phyloP scores from a whole-genome alignment of 805 yeast species.

The Yamadazyma sp. region DNA sequence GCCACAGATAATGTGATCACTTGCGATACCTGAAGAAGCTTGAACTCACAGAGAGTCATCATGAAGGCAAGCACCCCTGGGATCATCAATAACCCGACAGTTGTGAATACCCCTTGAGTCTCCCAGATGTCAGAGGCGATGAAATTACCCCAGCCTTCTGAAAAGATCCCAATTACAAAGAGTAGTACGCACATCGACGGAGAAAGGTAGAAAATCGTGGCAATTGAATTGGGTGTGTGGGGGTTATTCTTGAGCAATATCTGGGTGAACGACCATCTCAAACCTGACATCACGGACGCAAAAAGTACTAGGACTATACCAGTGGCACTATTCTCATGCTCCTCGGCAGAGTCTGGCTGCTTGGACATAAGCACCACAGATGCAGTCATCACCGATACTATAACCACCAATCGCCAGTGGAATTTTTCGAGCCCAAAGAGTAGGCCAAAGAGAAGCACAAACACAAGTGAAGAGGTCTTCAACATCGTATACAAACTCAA shows the following conservation, averaged over 20 bases:
- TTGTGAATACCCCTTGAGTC: slow-evolving; percentile 53
- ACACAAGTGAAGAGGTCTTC: slow-evolving; percentile 82
- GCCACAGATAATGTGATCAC: slow-evolving; percentile 86
- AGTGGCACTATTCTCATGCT: slow-evolving; percentile 25
- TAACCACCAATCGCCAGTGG: slow-evolving; percentile 62
- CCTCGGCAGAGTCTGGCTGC: slow-evolving; percentile 21
- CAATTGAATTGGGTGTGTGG: slow-evolving; percentile 69
- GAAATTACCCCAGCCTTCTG: slow-evolving; percentile 69
- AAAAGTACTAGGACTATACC: slow-evolving; percentile 76
- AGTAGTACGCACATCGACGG: slow-evolving; percentile 77
- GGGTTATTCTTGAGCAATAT: slow-evolving; percentile 55
- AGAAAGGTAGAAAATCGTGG: slow-evolving; percentile 78
- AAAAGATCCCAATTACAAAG: slow-evolving; percentile 56
- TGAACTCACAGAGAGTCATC: slow-evolving; percentile 87
- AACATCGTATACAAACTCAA: slow-evolving; percentile 89
- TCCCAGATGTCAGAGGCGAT: slow-evolving; percentile 60
- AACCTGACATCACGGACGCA: slow-evolving; percentile 81
- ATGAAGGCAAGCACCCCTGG: slow-evolving; percentile 89
- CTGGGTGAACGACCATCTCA: slow-evolving; percentile 95
- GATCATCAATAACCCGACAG: slow-evolving; percentile 58
- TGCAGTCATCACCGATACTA: slow-evolving; percentile 74
- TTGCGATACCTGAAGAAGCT: slow-evolving; percentile 75
- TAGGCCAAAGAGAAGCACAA: slow-evolving; percentile 87
- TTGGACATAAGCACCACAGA: slow-evolving; percentile 90
- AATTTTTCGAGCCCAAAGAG: slow-evolving; percentile 75